Base-by-base conservation (phyloP, 176 grass and related monocot species). In the Avena eriantha region DNA sequence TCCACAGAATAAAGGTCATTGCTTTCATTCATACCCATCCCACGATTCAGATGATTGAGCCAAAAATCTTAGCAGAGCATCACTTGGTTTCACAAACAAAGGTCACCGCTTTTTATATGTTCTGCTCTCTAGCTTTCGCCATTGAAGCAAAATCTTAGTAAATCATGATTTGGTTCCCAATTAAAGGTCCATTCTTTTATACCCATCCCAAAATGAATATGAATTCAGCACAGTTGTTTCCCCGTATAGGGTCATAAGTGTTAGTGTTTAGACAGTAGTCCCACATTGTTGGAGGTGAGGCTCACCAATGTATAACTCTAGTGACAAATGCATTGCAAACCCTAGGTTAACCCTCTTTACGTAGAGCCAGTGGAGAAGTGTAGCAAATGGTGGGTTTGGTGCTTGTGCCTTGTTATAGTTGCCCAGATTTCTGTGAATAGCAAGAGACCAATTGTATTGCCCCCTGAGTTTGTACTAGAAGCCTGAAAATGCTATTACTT, bases 61-160 rank as follows among this genome's bases (percentile, higher is more conserved):
- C 19, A 88, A 77, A 58, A 22, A 19, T 36, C 26, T 26, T 5
- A 35, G 13, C 11, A 72, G 47, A 58, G 4, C 22, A 17, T 81
- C 54, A 39, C 12, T 78, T 51, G 12, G 13, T 76, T 69, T 41
- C 7, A 50, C 45, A 81, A 67, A 50, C 60, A 81, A 82, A 82
- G 17, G 1, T 77, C 26, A 24, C 4, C 21, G 33, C 2, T 74
- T 73, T 73, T 74, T 10, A 76, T 18, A 76, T 3, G 22, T 26
- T 70, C 19, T 48, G n/a, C 43, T 48, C 70, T 14, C 5, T 1
- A 73, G 10, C 66, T 71, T 41, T 41, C 17, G 43, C 6, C 67
- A 43, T 43, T 70, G 8, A 21, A 21, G 3, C 67, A 70, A 10
- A 70, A 5, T 5, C 15, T 41, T n/a, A 2, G 43, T 24, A 8